Evolutionary conservation across 1,284 basidiomycete species (phyloP), one percentile per base, ranked within the genome.

Genomic region (Tilletia caries): DNA sequence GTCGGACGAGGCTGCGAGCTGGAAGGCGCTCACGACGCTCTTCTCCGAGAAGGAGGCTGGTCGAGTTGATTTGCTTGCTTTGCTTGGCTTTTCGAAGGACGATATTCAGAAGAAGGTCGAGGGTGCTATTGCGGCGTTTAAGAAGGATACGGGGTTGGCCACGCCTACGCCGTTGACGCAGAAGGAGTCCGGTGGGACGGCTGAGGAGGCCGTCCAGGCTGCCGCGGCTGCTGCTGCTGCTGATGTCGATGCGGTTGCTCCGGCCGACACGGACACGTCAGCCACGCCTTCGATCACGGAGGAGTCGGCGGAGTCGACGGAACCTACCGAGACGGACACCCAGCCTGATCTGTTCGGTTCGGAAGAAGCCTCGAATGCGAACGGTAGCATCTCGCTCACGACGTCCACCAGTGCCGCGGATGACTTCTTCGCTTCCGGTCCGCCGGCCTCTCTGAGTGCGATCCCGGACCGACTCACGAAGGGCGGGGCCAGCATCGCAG

Each of bases 51-150:
- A 89, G 74, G 90, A 93, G 0, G 89, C 95, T 83, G 93, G 92
- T 18, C 87, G 92, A 70, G 92, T 95, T 44, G 93, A 98, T 83
- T 87, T 98, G 13, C 90, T 98, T 62, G 90, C 90, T 0, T 86
- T 98, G 1, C 88, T 98, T 27, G 95, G 95, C 0, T 98, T 96
- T 84, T 94, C 92, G 12, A 95, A 95, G 84, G 88, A 88, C 32
- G 92, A 95, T 75, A 89, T 96, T 18, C 90, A 90, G 2, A 85
- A 86, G 1, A 90, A 91, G 73, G 92, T 97, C 15, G 88, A 89
- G 20, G 90, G 92, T 73, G 92, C 93, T 2, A 88, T 95, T 65
- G 88, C 90, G 65, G 89, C 88, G 73, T 86, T 94, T 75, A 89
- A 89, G 82, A 44, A 71, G 62, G 66, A 54, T 18, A 27, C 43